Evolutionary conservation across 768 basidiomycete genomes (phyloP).

Genomic region (Phylloporus sp.): DNA sequence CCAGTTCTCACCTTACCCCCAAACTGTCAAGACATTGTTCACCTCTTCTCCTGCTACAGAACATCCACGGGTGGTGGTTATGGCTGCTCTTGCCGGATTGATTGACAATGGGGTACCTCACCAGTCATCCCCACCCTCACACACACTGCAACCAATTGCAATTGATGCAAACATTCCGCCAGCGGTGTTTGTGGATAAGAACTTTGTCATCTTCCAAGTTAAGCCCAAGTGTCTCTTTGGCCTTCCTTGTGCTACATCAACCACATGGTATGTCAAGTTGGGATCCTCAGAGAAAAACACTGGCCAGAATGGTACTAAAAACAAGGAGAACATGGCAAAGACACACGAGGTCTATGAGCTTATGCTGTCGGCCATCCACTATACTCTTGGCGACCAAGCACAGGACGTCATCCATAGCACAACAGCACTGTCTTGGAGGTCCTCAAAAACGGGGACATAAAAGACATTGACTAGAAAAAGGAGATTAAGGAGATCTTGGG

Average conservation of each 20-base stretch:
- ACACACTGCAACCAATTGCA: slow-evolving; percentile 41
- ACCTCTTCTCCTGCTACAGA: slow-evolving; percentile 38
- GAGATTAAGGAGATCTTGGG: slow-evolving; percentile 81
- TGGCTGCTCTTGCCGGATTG: slow-evolving; percentile 18
- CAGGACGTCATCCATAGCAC: slow-evolving; percentile 95
- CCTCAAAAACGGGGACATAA: slow-evolving; percentile 82
- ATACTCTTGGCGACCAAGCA: slow-evolving; percentile 86
- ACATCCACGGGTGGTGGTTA: slow-evolving; percentile 27
- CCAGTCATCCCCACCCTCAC: slow-evolving; percentile 21
- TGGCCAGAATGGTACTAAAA: slow-evolving; percentile 48
- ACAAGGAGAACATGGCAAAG: slow-evolving; percentile 70
- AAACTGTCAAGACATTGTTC: slow-evolving; percentile 42
- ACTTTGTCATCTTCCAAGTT: slow-evolving; percentile 21
- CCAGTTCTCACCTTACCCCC: slow-evolving; percentile 71
- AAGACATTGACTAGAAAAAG: slow-evolving; percentile 97
- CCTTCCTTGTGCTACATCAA: slow-evolving; percentile 42
- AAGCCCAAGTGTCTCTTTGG: slow-evolving; percentile 27
- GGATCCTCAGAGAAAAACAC: slow-evolving; percentile 65
- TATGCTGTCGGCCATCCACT: slow-evolving; percentile 79
- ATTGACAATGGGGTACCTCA: slow-evolving; percentile 11
- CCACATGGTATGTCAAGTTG: slow-evolving; percentile 51
- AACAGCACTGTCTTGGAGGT: slow-evolving; percentile 83
- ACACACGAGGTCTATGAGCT: slow-evolving; percentile 94
- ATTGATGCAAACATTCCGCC: slow-evolving; percentile 41
- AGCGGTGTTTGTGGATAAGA: slow-evolving; percentile 31